Base-by-base conservation (phyloP, 2,329 filamentous ascomycete species). In the Aspergillus unguis region DNA sequence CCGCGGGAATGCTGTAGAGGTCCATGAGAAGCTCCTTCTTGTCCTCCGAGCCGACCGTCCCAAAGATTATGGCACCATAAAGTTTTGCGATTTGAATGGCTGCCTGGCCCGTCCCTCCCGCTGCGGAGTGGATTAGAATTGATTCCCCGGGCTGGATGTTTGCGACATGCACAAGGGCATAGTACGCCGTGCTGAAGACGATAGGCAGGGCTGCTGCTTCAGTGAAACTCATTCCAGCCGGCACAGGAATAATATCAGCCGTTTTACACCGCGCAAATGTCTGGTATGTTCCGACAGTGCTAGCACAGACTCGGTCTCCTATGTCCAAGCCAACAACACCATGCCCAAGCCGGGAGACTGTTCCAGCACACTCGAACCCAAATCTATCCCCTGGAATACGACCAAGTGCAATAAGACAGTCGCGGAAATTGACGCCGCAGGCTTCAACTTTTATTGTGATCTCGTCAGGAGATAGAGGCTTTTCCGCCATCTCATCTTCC, bases 131-230 rank as follows among this genome's bases (percentile, higher is more conserved):
- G 5, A 65, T 52, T 3, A 65, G 50, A 23, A 62, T 50, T 4
- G 43, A 41, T 25, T 65, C 59, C 5, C 56, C 58, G 7, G 49
- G 17, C 31, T 53, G 38, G 26, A 64, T 7, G 7, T 54, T 44
- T n/a, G 53, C 60, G n/a, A 63, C 42, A 27, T 61, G 50, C 11
- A 58, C 11, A 2, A 64, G 50, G 5, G 56, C 50, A 35, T 60
- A 43, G 38, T 55, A 55, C 0, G 58, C 58, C 4, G 57, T 57
- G 9, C 36, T 25, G 17, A 25, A 23, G 17, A 38, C 36, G n/a
- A 38, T 9, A 23, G 36, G 36, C 1, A 38, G 5, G n/a, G 36
- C 17, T 6, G 36, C 36, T 25, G 36, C 36, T 38, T 38, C 36
- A 11, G 36, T 25, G 17, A 25, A 25, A 23, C n/a, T 38, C 36